Evolutionary conservation across 179 eudicot genomes (phyloP), one percentile per base, ranked within the genome.

Genomic region (Beta corolliflora): DNA sequence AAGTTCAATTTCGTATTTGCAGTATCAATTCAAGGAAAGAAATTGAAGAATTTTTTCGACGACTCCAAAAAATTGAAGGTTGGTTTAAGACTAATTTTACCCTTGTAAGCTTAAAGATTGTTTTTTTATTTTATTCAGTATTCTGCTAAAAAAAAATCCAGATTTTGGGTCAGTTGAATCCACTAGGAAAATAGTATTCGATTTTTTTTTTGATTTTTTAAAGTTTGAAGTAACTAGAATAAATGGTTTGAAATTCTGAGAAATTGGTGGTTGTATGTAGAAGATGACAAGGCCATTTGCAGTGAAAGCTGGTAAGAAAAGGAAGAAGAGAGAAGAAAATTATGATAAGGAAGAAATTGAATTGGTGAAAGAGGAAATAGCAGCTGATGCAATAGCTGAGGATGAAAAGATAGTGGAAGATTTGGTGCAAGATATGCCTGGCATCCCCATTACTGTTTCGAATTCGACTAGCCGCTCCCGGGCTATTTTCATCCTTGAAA

Each of bases 401-500:
- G 90, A 81, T 80, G 89, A 79, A 31, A 83, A 82, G 71, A 78
- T 68, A 61, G 88, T 75, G 59, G 87, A 82, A 18, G 87, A 76
- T 79, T 84, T 15, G 76, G 82, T 73, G 13, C 73, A 73, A 50
- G 89, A 92, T 73, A 81, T 91, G 83, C 83, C 93, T 1, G 94
- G 97, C 7, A 89, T 94, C 81, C 97, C 97, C 1, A 76, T 91
- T 83, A 83, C 75, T 46, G 83, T 90, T 29, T 67, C 71, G 18
- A 85, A 86, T 75, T 83, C 77, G 48, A 81, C 79, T 41, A 87
- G 77, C 63, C 86, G 84, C 55, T 71, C 93, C 5, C 91, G 95
- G 16, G 92, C 92, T 18, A 85, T 92, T 78, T 95, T 95, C 79
- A 69, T 95, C 76, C 94, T 95, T 75, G 97, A 94, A 82, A 94